phyloP scores from a whole-genome alignment of 2,329 filamentous ascomycete species.

The Cladosporium halotolerans region DNA sequence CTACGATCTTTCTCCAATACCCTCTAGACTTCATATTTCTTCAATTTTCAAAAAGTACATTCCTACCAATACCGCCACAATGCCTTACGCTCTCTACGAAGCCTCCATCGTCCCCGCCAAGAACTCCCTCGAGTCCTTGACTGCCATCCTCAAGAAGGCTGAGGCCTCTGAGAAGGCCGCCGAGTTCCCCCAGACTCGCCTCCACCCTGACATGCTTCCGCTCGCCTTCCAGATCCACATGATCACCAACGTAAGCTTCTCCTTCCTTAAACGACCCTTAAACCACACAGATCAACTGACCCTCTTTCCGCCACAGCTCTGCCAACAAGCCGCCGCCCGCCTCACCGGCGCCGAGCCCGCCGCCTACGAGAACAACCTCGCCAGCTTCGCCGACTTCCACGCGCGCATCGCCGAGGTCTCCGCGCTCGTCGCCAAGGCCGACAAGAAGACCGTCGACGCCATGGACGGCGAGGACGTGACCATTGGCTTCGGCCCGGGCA shows the following conservation, averaged over 20 bases:
- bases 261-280: background rate
- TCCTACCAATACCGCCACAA: background rate
- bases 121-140: constrained; percentile 8
- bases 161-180: constrained; percentile 2
- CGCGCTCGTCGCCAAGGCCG: constrained; percentile 40
- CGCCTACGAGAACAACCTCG: constrained; percentile 36
- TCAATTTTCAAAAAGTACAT: background rate
- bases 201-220: constrained; percentile 10
- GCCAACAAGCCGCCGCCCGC: constrained; percentile 6
- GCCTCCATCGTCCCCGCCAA: constrained; percentile 8
- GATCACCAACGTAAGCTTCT: constrained; percentile 2
- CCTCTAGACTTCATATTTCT: too few relatives aligned
- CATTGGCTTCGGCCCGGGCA: constrained; percentile 7
- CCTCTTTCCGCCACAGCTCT: background rate
- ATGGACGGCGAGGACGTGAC: constrained; percentile 28
- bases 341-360: constrained; percentile 1
- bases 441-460: constrained; percentile 38
- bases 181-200: background rate
- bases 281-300: background rate
- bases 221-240: constrained; percentile 10
- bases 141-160: constrained; percentile 7
- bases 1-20: too few relatives aligned
- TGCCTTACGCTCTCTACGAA: constrained; percentile 7
- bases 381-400: constrained; percentile 46
- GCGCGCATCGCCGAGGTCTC: constrained; percentile 44